Conservation (phyloP, 139 green algal genomes). For the Zygnema cylindricum region DNA sequence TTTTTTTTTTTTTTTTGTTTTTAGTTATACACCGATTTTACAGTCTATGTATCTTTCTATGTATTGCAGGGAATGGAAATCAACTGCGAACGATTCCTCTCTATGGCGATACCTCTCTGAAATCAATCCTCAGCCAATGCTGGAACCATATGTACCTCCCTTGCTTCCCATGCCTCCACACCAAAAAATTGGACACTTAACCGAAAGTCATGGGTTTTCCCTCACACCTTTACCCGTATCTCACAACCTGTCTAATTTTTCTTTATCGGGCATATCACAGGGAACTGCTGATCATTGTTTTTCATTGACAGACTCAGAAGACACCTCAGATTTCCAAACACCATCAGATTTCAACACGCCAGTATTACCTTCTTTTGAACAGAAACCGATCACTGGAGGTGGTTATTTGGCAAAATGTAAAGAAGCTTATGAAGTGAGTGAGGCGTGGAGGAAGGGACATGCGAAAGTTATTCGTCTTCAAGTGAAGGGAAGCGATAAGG, state of each 20-base stretch:
- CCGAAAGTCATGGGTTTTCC: neutral
- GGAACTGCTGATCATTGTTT: neutral
- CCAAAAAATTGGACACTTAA: neutral
- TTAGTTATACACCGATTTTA: neutral
- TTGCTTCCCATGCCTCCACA: neutral
- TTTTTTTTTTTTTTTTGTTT: too few species aligned
- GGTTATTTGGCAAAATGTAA: neutral
- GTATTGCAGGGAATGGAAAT: neutral
- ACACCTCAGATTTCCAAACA: neutral
- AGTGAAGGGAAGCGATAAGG: neutral
- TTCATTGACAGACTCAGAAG: neutral
- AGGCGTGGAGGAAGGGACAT: neutral
- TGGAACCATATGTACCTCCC: neutral
- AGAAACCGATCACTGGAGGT: neutral
- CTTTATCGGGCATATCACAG: too few species aligned
- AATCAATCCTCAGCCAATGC: neutral
- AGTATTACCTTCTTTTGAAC: neutral
- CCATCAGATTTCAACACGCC: neutral
- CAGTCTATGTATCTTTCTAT: neutral
- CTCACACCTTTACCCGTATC: too few species aligned
- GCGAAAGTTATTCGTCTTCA: neutral
- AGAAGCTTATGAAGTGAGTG: neutral
- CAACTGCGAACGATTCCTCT: neutral
- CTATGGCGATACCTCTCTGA: neutral
- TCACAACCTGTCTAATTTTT: too few species aligned